Evolutionary conservation across 2,329 filamentous ascomycete genomes (phyloP), one percentile per base, ranked within the genome.

Genomic region (Ophiostoma ulmi): DNA sequence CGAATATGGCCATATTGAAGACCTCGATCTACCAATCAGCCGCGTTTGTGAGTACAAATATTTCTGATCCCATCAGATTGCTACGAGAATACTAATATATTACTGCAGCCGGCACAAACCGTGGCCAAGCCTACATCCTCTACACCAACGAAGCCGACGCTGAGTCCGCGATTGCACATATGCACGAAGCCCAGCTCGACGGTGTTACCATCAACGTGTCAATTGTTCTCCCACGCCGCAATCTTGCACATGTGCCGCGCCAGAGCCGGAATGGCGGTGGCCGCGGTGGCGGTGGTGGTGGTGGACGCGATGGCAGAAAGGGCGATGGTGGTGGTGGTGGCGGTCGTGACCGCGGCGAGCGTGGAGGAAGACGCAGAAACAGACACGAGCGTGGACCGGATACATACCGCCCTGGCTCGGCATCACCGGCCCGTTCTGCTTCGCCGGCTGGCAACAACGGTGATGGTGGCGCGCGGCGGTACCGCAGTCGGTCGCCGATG

Each of bases 111-210:
- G 63, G 63, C 36, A 65, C 63, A 70, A 98, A 98, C 77, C 90
- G 94, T 71, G 94, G 95, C 66, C 97, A 93, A 38, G 95, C 94
- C 41, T 98, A 97, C 79, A 93, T 98, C 73, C 85, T 97, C 61
- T 99, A 91, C 80, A 83, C 88, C 70, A 85, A 90, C 74, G 87
- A 93, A 74, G 84, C 87, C 68, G 91, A 94, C 74, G 94, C 95
- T 35, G 93, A 97, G 80, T 85, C 88, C 17, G 95, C 95, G 38
- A 96, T 97, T 75, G 88, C 94, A 22, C 92, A 97, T 78, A 98
- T 99, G 95, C 95, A 99, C 80, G 95, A 99, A 81, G 93, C 92
- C n/a, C 92, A 97, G 77, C 82, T 97, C 38, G 94, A 97, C 79
- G 93, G 93, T 69, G 88, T 90, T 31, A 84, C 88, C 55, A 89